phyloP scores from a whole-genome alignment of 768 basidiomycete species.

The Crassisporium funariophilum region DNA sequence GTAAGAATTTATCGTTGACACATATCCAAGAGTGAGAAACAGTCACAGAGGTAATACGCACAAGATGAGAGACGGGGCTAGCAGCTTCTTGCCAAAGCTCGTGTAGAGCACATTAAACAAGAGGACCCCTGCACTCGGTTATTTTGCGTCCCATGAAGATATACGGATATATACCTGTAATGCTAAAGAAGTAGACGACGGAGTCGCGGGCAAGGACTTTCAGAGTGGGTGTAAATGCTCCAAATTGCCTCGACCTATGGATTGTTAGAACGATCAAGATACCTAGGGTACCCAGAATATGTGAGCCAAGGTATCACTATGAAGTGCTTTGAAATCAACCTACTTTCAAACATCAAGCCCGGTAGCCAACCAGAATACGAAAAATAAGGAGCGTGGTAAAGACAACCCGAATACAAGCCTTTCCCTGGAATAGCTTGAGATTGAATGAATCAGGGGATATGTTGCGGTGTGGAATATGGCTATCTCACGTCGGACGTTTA shows the following conservation, averaged over 20 bases:
- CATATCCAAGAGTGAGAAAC: background rate
- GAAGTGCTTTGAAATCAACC: background rate
- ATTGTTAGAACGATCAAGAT: constrained; percentile 20
- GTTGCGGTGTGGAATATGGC: too few species aligned
- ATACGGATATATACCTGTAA: constrained; percentile 17
- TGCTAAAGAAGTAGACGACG: constrained; percentile 21
- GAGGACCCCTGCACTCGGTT: background rate
- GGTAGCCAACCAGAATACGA: background rate
- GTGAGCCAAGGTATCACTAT: constrained; percentile 9
- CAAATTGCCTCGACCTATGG: constrained; percentile 14
- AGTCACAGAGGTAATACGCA: constrained; percentile 13
- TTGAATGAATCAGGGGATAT: background rate
- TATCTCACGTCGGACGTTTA: too few species aligned
- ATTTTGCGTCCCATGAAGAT: background rate
- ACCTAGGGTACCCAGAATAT: constrained; percentile 20
- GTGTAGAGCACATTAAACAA: constrained; percentile 1
- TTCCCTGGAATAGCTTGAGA: background rate
- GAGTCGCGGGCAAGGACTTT: constrained; percentile 25
- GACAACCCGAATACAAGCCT: background rate
- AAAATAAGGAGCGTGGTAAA: background rate
- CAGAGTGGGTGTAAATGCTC: constrained; percentile 15
- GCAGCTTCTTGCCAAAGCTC: constrained; percentile 20
- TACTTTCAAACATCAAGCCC: background rate
- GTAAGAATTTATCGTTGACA: too few species aligned
- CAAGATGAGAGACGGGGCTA: constrained; percentile 23